A percentile compares a stretch with the other conserved stretches of the same genome.
Evolutionary conservation across 2,329 filamentous ascomycete species (phyloP).

Genomic region (Magnaporthiopsis incrustans): DNA sequence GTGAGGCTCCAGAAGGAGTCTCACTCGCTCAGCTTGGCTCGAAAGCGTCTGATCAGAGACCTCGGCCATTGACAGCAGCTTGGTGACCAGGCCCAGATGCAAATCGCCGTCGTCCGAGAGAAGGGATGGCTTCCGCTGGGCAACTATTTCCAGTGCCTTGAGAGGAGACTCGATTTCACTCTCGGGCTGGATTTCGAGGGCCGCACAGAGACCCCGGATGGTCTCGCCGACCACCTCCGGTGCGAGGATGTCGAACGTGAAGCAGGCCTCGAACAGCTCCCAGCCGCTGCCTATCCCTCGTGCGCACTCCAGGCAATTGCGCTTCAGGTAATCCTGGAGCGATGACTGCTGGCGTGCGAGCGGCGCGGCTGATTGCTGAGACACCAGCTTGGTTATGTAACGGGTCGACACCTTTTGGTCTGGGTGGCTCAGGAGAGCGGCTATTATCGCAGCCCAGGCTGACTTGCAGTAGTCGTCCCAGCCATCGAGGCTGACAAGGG

Average conservation of each 20-base stretch:
- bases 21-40: slow-evolving; percentile 32
- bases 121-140: slow-evolving; percentile 34
- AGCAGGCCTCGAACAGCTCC: slow-evolving; percentile 39
- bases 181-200: slow-evolving; percentile 13
- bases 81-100: slow-evolving; percentile 43
- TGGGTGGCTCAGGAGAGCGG: slow-evolving; percentile 28
- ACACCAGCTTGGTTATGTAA: slow-evolving; percentile 38
- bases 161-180: slow-evolving; percentile 25
- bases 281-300: slow-evolving; percentile 26
- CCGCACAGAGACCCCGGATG: slow-evolving; percentile 19
- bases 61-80: slow-evolving; percentile 47
- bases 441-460: slow-evolving; percentile 38
- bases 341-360: slow-evolving; percentile 29
- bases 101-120: slow-evolving; percentile 35
- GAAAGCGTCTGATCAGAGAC: slow-evolving; percentile 30
- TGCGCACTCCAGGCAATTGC: slow-evolving; percentile 30
- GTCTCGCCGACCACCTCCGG: slow-evolving; percentile 23
- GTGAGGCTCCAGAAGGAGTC: slow-evolving; percentile 36
- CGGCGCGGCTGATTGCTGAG: slow-evolving; percentile 29
- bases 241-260: slow-evolving; percentile 34
- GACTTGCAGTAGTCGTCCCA: slow-evolving; percentile 27
- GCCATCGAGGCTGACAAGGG: slow-evolving; percentile 37
- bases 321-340: slow-evolving; percentile 41
- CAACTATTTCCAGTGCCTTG: slow-evolving; percentile 38
- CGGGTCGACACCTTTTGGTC: slow-evolving; percentile 22